Base-by-base conservation (phyloP, 257 asterid species). In the Nicotiana paniculata region DNA sequence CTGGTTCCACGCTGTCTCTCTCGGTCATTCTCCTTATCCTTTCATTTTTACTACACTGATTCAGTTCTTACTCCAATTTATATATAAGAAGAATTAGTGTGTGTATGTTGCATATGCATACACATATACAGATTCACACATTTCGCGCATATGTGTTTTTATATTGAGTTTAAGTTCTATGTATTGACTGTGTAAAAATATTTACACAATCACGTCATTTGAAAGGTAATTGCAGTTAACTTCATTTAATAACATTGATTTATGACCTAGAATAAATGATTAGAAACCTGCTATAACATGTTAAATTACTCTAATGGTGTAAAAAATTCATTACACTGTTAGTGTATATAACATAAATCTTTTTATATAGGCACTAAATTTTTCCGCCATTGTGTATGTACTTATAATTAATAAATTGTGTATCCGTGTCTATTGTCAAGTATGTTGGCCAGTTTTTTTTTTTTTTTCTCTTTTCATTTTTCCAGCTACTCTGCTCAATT, bases 1-100 rank as follows among this genome's bases (percentile, higher is more conserved):
- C 81, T 96, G 98, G 97, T 90, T 96, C 82, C 99, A 94, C 88
- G 97, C 98, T 68, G 97, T 93, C 83, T 96, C 98, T 4, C 78
- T 96, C 78, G 98, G 98, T 93, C 77, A 76, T 7, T 46, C 39
- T 63, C 21, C 21, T 32, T 9, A 55, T 18, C 35, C 13, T 24
- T 65, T 3, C 21, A 28, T 28, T 13, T 24, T 35, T 28, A 10
- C 82, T 17, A 21, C 39, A 18, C 63, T 79, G 16, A 26, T 33
- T 28, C 30, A 28, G 30, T 28, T 82, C 64, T 43, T 33, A 12
- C 21, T 77, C 28, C 61, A 63, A 72, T 1, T 81, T 82, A 68
- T 54, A 62, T 24, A 18, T 43, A 30, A 18, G 69, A 1, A 8
- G 43, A 10, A 58, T 59, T 58, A 13, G 35, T 39, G 33, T 53